Conservation (phyloP, 1,284 basidiomycete species). For the Boletus semigastroideus region DNA sequence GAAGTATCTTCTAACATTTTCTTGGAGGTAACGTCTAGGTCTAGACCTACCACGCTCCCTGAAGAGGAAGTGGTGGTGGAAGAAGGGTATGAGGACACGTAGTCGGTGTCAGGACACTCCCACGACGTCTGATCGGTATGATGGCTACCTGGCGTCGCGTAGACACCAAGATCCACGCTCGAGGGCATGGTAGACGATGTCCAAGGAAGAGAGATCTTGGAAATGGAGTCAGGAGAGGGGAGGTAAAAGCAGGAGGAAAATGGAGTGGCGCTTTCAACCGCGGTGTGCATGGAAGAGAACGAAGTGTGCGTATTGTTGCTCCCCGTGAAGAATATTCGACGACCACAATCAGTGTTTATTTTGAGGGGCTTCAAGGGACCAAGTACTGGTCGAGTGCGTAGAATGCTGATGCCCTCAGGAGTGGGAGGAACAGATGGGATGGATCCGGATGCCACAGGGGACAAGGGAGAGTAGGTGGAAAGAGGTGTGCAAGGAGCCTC, state of each 20-base stretch:
- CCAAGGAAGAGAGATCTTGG: slow-evolving; percentile 39
- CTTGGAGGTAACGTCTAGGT: slow-evolving; percentile 34
- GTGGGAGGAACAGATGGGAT: slow-evolving; percentile 47
- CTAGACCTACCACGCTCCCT: slow-evolving; percentile 35
- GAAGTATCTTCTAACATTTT: slow-evolving; percentile 34
- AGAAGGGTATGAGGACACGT: slow-evolving; percentile 35
- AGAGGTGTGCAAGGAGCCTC: slow-evolving; percentile 35
- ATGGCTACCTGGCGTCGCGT: slow-evolving; percentile 35
- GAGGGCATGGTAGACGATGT: slow-evolving; percentile 39
- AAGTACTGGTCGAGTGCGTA: slow-evolving; percentile 34
- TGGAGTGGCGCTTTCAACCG: slow-evolving; percentile 56
- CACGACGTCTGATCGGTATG: slow-evolving; percentile 30
- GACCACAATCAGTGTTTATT: slow-evolving; percentile 58
- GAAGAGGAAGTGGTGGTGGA: slow-evolving; percentile 30
- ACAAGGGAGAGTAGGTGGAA: slow-evolving; percentile 39
- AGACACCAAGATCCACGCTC: slow-evolving; percentile 40
- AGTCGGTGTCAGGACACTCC: slow-evolving; percentile 34
- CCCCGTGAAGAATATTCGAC: slow-evolving; percentile 52
- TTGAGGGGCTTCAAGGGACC: slow-evolving; percentile 47
- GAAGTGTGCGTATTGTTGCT: slow-evolving; percentile 51
- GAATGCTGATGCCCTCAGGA: slow-evolving; percentile 48
- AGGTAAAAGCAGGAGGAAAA: slow-evolving; percentile 56
- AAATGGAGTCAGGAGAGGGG: slow-evolving; percentile 42
- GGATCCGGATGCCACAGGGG: slow-evolving; percentile 40
- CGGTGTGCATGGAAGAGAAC: slow-evolving; percentile 69